A percentile compares a stretch with the other conserved stretches of the same genome.
Evolutionary conservation across 345 rosid genomes (phyloP).

Genomic region (Arabidopsis suecica): DNA sequence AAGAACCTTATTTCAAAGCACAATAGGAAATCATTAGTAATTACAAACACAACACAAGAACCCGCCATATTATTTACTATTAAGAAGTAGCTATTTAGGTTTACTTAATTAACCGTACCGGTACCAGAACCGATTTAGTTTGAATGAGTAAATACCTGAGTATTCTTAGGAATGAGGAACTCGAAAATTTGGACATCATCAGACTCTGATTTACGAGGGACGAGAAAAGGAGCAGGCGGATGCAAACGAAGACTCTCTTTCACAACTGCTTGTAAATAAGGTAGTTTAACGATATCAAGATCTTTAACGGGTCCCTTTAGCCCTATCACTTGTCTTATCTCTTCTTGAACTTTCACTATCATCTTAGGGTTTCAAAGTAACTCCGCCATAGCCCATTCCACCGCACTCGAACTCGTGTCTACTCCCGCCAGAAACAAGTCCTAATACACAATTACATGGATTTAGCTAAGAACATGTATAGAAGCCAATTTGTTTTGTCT

Average conservation of each 20-base stretch:
- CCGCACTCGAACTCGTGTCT: constrained; percentile 45
- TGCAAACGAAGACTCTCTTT: constrained; percentile 53
- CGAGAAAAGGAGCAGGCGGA: constrained; percentile 46
- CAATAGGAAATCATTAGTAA: background rate
- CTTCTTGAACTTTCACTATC: constrained; percentile 30
- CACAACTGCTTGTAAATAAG: constrained; percentile 48
- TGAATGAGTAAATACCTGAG: constrained; percentile 16
- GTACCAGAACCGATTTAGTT: no score
- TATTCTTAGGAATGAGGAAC: constrained; percentile 34
- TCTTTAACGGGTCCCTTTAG: constrained; percentile 33
- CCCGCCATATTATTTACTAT: no score
- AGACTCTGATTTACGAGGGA: constrained; percentile 42
- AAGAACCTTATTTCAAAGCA: constrained; percentile 25
- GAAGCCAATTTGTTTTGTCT: background rate
- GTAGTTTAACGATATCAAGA: constrained; percentile 30
- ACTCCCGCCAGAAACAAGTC: constrained; percentile 49
- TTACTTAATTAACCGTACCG: no score
- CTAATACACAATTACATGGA: constrained; percentile 17
- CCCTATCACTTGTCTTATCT: constrained; percentile 40
- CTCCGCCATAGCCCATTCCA: constrained; percentile 44
- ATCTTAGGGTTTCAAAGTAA: constrained; percentile 31
- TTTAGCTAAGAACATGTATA: background rate
- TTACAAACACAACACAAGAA: background rate
- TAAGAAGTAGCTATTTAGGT: no score
- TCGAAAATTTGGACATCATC: constrained; percentile 20